These are phyloP conservation scores for Globisporangium camurandrum DNA, from an alignment of 352 stramenopile genomes.

Conservation along the genomic window DNA sequence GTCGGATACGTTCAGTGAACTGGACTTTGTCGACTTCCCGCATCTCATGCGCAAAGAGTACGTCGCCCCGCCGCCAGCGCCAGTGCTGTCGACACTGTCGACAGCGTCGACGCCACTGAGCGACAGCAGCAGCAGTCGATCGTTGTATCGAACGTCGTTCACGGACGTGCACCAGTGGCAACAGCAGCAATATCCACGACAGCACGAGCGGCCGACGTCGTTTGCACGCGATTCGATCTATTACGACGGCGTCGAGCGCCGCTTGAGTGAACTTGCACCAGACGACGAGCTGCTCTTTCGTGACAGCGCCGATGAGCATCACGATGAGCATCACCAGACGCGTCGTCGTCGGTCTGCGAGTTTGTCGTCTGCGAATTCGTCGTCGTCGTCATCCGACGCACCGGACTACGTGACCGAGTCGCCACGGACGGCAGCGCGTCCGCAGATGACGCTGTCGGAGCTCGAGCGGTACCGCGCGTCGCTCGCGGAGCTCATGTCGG, in stretches of 20 bases:
- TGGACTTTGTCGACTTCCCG: constrained; percentile 61
- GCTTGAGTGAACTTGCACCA: constrained; percentile 7
- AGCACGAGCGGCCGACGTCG: neutral
- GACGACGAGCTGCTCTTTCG: constrained; percentile 9
- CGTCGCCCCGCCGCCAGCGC: constrained; percentile 6
- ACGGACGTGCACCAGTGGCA: constrained; percentile 33
- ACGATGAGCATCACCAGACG: neutral
- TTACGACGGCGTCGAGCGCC: constrained; percentile 10
- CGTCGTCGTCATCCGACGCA: constrained; percentile 16
- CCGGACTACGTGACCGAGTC: constrained; percentile 10
- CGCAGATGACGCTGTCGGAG: constrained; percentile 17
- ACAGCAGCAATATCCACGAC: constrained; percentile 1
- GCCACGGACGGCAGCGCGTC: neutral
- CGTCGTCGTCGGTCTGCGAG: neutral
- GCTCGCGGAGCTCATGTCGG: constrained; percentile 53
- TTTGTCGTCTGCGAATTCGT: constrained; percentile 1
- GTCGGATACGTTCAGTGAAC: constrained; percentile 69
- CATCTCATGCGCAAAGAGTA: constrained; percentile 67
- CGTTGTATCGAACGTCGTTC: constrained; percentile 25
- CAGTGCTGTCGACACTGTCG: neutral
- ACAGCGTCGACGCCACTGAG: no score
- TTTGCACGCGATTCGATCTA: constrained; percentile 18
- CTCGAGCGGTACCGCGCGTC: constrained; percentile 39
- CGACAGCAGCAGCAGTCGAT: constrained; percentile 7
- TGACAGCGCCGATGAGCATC: constrained; percentile 3